Evolutionary conservation across 2,329 filamentous ascomycete species (phyloP), one percentile per base, ranked within the genome.

Genomic region (Hymenoscyphus fructigenus): DNA sequence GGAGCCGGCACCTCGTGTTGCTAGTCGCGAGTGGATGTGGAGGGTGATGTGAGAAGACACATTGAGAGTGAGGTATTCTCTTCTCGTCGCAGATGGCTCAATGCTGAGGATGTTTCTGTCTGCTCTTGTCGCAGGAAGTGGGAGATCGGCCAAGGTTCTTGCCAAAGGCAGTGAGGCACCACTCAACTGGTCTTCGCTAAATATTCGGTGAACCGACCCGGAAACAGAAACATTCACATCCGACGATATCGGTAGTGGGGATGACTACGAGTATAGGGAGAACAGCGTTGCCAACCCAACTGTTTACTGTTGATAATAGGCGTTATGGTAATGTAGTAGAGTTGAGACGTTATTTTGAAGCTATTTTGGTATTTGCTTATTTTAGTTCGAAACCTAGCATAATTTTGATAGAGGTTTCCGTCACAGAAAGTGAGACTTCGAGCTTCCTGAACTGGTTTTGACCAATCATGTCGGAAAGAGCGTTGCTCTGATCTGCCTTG

Each of bases 121-220:
- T 53, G 47, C 47, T 53, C 47, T 26, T 53, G 47, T 53, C 47
- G 47, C 47, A 53, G 47, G 47, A 53, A 53, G 47, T 53, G 47
- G 47, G 47, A 26, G 47, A 53, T 53, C 47, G 47, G 47, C 47
- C 47, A 53, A 53, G 36, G 47, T 53, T 53, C 47, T 23, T 53
- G 47, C 47, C 47, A 53, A 53, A 53, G 47, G 47, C 47, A 53
- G 47, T 53, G 47, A 53, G 47, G 47, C 47, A 53, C 20, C 47
- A 53, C 47, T 53, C 47, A 53, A 50, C 44, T 23, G 20, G 44
- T 10, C 12, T 23, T 44, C 47, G 47, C 47, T 53, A 53, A 53
- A 53, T 53, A 26, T 53, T 53, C 47, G 47, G 47, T 53, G 47
- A 53, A 26, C 20, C 47, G 47, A 53, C 7, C 47, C 20, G 20